These are phyloP conservation scores for Elsinoe ampelina DNA, from an alignment of 2,329 filamentous ascomycete species.

Conservation along the genomic window DNA sequence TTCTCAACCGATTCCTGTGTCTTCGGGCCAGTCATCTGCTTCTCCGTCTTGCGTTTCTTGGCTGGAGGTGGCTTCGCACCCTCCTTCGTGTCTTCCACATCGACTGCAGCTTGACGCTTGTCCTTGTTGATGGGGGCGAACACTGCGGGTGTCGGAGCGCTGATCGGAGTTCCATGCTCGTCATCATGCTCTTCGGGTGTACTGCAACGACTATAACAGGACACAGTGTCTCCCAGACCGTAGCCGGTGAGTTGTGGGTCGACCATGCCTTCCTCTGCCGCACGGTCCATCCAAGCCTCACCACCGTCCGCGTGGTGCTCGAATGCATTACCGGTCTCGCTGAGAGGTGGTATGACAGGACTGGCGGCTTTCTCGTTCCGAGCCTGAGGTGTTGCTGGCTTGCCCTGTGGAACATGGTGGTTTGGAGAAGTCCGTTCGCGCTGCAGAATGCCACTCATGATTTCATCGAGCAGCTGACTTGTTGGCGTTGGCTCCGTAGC, in stretches of 20 bases:
- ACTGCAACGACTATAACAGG: not conserved
- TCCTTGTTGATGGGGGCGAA: not conserved
- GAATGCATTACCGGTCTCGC: not conserved
- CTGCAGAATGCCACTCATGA: not conserved
- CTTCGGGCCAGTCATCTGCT: not conserved
- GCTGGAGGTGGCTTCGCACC: not conserved
- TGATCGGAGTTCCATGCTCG: not conserved
- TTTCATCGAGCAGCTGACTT: not conserved
- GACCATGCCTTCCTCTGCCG: not conserved
- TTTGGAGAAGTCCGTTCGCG: too few relatives aligned
- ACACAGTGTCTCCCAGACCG: not conserved
- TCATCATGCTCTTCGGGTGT: constrained; percentile 7
- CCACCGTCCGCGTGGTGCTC: not conserved
- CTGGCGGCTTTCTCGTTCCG: not conserved
- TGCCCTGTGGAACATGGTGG: too few relatives aligned
- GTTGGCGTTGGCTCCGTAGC: not conserved
- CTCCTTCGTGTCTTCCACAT: constrained; percentile 3
- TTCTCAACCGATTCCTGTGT: not conserved
- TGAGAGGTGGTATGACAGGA: not conserved
- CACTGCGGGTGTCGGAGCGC: not conserved
- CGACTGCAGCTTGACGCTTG: not conserved
- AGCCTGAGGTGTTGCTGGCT: not conserved
- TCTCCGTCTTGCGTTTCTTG: constrained; percentile 1
- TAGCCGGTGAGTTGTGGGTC: not conserved
- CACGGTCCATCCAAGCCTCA: not conserved